Base-by-base conservation (phyloP, 768 basidiomycete genomes). In the Hemileccinum rubropunctum region DNA sequence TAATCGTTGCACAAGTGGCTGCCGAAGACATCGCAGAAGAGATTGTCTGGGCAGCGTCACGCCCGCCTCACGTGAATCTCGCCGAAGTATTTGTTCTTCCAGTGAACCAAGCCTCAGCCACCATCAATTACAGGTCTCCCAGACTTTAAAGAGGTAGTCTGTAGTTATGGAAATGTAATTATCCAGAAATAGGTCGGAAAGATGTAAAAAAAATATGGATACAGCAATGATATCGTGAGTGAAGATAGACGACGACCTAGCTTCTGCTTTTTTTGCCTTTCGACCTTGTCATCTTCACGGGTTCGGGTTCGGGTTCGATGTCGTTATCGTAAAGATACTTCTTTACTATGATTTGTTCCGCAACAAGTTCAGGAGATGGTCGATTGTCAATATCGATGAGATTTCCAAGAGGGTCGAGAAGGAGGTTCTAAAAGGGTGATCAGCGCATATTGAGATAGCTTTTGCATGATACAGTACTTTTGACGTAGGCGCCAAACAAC, bases 21-120 rank as follows among this genome's bases (percentile, higher is more conserved):
- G 83, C 86, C 7, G 78, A 86, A 52, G 94, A 98, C 63, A 87
- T 98, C 40, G 97, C 97, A 1, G 97, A 99, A 66, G 94, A 98
- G 70, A 95, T 99, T 61, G 93, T 95, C 17, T 99, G 95, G 95
- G 85, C 85, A 13, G 95, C 97, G 17, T 78, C 88, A 11, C 84
- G 95, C 36, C 95, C 95, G 11, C 77, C 89, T 35, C 95, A 95
- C 62, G 91, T 98, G 39, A 94, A 98, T 64, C 78, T 98, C 37
- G 92, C 91, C 1, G 87, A 93, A 61, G 69, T 89, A 11, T 80
- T 82, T 48, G 76, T 91, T 39, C 80, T 90, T 58, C 89, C 89
- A 2, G 84, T 85, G 27, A 89, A 89, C 64, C 89, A 91, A 71
- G 89, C 89, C 30, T 75, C 78, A 52, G 79, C 85, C 21, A 82